These are phyloP conservation scores for Sporisorium reilianum DNA, from an alignment of 1,284 basidiomycete species.

Conservation along the genomic window DNA sequence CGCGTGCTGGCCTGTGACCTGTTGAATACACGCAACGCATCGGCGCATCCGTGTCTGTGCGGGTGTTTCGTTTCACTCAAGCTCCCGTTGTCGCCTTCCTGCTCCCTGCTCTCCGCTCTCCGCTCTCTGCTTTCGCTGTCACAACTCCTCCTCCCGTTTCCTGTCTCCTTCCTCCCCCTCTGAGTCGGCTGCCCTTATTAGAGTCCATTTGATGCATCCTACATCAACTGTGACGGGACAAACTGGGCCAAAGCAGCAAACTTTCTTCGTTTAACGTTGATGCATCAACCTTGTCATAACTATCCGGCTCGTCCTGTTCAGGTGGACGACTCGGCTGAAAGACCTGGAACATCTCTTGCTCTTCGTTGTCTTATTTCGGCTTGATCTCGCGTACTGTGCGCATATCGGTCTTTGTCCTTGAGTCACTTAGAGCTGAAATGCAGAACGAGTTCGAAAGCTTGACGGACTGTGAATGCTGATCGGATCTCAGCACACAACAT, in stretches of 20 bases:
- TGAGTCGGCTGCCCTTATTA: conserved; percentile 5
- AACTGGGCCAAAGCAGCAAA: conserved; percentile 5
- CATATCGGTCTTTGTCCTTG: too few relatives aligned
- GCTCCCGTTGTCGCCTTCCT: not conserved
- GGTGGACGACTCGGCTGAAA: conserved; percentile 9
- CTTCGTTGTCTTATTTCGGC: too few relatives aligned
- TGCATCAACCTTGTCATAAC: conserved; percentile 9
- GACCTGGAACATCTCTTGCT: conserved; percentile 7
- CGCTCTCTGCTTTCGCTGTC: not conserved
- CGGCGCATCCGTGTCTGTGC: too few relatives aligned
- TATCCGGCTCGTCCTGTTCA: conserved; percentile 6
- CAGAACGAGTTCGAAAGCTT: too few relatives aligned
- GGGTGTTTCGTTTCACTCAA: too few relatives aligned
- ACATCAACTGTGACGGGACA: conserved; percentile 13
- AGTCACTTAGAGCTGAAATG: too few relatives aligned
- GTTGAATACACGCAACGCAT: too few relatives aligned
- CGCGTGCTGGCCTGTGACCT: too few relatives aligned
- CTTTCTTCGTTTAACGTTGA: not conserved
- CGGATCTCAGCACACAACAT: too few relatives aligned
- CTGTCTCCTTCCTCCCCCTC: not conserved
- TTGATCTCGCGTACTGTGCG: too few relatives aligned
- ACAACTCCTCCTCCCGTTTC: not conserved
- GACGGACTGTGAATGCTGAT: too few relatives aligned
- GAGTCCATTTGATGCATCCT: conserved; percentile 10
- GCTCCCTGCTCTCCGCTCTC: not conserved